phyloP scores from a whole-genome alignment of 257 asterid species.

The Cordia subcordata region DNA sequence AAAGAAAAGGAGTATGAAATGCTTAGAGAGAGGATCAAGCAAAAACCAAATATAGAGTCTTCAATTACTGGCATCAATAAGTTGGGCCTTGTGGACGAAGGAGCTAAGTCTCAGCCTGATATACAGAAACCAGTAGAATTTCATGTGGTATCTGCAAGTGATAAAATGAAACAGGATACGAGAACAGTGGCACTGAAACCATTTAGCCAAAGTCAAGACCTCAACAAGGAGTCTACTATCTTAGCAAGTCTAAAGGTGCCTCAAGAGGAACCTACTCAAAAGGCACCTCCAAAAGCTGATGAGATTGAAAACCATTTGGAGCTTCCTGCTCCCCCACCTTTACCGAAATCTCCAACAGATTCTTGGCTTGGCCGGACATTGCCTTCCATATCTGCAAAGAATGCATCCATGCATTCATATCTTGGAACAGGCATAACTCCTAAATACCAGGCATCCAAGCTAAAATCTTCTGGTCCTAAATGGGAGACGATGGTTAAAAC shows the following conservation, averaged over 20 bases:
- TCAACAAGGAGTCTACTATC: slow-evolving; percentile 6
- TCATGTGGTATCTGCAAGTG: slow-evolving; percentile 16
- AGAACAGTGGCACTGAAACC: slow-evolving; percentile 13
- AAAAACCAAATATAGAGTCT: slow-evolving; percentile 20
- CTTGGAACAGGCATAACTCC: slow-evolving; percentile 21
- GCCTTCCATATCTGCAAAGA: slow-evolving; percentile 52
- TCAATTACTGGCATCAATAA: slow-evolving; percentile 15
- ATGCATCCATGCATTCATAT: slow-evolving; percentile 20
- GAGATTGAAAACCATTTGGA: slow-evolving; percentile 12
- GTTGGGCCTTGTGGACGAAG: slow-evolving; percentile 17
- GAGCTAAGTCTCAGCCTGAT: slow-evolving; percentile 12
- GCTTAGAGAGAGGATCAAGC: slow-evolving; percentile 21
- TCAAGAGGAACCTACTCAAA: slow-evolving; percentile 16
- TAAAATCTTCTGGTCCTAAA: slow-evolving; percentile 33
- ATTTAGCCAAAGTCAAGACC: slow-evolving; percentile 24
- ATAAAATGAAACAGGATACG: slow-evolving; percentile 7
- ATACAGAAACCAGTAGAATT: slow-evolving; percentile 22
- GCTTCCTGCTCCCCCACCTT: slow-evolving; percentile 56
- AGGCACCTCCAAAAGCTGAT: slow-evolving; percentile 14
- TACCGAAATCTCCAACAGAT: slow-evolving; percentile 77
- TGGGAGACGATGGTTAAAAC: slow-evolving; percentile 63
- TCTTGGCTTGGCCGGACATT: slow-evolving; percentile 89
- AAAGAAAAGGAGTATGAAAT: slow-evolving; percentile 19
- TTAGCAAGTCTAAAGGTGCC: slow-evolving; percentile 13
- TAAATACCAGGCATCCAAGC: slow-evolving; percentile 24